These are phyloP conservation scores for Cladobotryum protrusum DNA, from an alignment of 2,329 filamentous ascomycete genomes.

Conservation along the genomic window DNA sequence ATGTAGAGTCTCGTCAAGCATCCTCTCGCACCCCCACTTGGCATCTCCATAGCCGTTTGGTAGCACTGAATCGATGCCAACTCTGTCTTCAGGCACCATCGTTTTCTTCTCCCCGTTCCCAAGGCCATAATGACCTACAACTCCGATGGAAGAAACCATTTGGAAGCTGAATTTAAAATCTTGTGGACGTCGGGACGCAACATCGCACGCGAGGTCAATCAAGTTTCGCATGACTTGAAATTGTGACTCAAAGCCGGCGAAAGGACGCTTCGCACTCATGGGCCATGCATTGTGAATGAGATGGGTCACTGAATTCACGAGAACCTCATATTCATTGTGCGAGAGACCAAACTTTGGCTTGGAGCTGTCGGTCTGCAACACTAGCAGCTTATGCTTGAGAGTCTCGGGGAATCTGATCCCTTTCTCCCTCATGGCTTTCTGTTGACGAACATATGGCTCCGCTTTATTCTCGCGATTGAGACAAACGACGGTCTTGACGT, in stretches of 20 bases:
- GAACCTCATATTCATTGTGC: constrained; percentile 27
- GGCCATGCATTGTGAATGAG: constrained; percentile 48
- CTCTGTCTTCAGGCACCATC: constrained; percentile 37
- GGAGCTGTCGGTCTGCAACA: constrained; percentile 21
- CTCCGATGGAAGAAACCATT: constrained; percentile 37
- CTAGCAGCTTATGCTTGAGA: constrained; percentile 3
- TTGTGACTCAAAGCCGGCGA: constrained; percentile 38
- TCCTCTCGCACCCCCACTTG: constrained; percentile 44
- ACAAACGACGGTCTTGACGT: constrained; percentile 33
- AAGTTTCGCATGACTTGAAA: constrained; percentile 41
- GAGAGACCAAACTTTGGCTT: constrained; percentile 41
- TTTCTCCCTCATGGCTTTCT: constrained; percentile 4
- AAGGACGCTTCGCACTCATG: constrained; percentile 30
- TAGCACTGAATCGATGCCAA: constrained; percentile 33
- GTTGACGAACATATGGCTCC: constrained; percentile 1
- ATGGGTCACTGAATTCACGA: constrained; percentile 38
- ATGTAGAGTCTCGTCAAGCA: constrained; percentile 43
- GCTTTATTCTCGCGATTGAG: constrained; percentile 33
- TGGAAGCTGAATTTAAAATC: constrained; percentile 29
- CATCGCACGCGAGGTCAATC: constrained; percentile 36
- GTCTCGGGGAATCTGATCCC: constrained; percentile 4
- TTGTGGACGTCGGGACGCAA: constrained; percentile 14
- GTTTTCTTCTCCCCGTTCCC: neutral
- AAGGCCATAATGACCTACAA: constrained; percentile 27
- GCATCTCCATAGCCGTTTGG: constrained; percentile 46